Percentiles rank a stretch among this genome's conserved stretches.
Conservation (phyloP, 371 early-diverging fungal species). For the Mortierella sp. region DNA sequence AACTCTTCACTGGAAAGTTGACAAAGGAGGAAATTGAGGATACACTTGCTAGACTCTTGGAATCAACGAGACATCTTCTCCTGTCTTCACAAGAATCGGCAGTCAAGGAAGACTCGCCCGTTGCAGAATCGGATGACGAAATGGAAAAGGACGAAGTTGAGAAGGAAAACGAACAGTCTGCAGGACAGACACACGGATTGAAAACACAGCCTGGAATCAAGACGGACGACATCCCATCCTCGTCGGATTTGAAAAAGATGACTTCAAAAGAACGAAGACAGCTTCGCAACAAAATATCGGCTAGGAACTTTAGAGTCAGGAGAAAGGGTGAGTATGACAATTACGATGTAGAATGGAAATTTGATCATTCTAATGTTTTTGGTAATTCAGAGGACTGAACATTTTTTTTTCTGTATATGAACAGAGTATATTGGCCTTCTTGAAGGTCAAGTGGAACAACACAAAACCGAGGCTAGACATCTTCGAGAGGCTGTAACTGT, state of each 20-base stretch:
- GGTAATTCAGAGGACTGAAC: background rate
- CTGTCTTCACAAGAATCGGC: slow-evolving; percentile 13
- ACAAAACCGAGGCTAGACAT: slow-evolving; percentile 60
- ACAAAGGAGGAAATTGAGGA: slow-evolving; percentile 49
- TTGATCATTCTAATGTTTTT: background rate
- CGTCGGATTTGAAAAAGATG: slow-evolving; percentile 60
- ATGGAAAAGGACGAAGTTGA: slow-evolving; percentile 12
- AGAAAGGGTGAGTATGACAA: slow-evolving; percentile 76
- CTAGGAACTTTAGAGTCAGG: slow-evolving; percentile 87
- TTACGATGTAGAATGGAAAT: background rate
- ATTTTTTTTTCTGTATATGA: background rate
- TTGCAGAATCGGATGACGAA: slow-evolving; percentile 17
- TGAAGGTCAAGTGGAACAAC: slow-evolving; percentile 81
- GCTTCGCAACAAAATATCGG: slow-evolving; percentile 90
- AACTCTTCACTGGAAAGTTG: slow-evolving; percentile 48
- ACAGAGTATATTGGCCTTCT: slow-evolving; percentile 86
- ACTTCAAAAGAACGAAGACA: slow-evolving; percentile 89
- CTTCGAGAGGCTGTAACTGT: slow-evolving; percentile 39
- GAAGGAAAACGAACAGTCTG: slow-evolving; percentile 1
- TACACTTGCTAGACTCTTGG: slow-evolving; percentile 39
- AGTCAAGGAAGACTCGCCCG: slow-evolving; percentile 12
- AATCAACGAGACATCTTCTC: slow-evolving; percentile 46
- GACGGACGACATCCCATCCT: slow-evolving; percentile 50
- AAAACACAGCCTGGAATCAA: slow-evolving; percentile 54
- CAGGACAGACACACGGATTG: slow-evolving; percentile 27